A percentile compares a stretch with the other conserved stretches of the same genome.
phyloP scores from a whole-genome alignment of 805 yeast species.

The Clavispora asparagi region DNA sequence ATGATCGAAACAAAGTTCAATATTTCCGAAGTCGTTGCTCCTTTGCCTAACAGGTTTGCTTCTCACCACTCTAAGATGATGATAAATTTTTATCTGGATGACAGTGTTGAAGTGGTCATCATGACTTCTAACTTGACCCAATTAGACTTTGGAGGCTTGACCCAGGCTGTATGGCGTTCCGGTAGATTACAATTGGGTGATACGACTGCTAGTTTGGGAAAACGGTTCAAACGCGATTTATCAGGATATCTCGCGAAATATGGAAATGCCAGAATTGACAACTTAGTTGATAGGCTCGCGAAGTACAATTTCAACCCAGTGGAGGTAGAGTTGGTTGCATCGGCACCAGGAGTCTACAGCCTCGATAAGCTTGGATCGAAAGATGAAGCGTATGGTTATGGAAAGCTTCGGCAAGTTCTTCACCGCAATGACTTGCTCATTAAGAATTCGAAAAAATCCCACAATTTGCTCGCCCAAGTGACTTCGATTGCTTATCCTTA shows the following conservation, averaged over 20 bases:
- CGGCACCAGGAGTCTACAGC: constrained; percentile 42
- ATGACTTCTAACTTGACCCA: constrained; percentile 57
- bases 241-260: constrained; percentile 43
- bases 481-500: constrained; percentile 49
- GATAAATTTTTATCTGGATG: constrained; percentile 48
- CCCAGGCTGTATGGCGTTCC: constrained; percentile 64
- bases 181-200: constrained; percentile 30
- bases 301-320: constrained; percentile 42
- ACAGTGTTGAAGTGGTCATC: constrained; percentile 45
- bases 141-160: constrained; percentile 51
- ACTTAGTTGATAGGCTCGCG: constrained; percentile 23
- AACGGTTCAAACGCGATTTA: constrained; percentile 43
- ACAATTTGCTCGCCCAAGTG: constrained; percentile 39
- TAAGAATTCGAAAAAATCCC: constrained; percentile 7
- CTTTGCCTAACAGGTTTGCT: constrained; percentile 29
- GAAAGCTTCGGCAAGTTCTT: constrained; percentile 39
- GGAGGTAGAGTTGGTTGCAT: constrained; percentile 50
- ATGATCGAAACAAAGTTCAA: constrained; percentile 15
- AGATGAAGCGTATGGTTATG: constrained; percentile 42
- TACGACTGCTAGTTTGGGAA: constrained; percentile 3
- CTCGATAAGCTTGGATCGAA: constrained; percentile 11
- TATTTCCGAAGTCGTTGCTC: constrained; percentile 28
- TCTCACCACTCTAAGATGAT: constrained; percentile 67
- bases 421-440: constrained; percentile 27
- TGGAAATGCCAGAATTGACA: constrained; percentile 19